Evolutionary conservation across 2,329 filamentous ascomycete species (phyloP), one percentile per base, ranked within the genome.

Genomic region (Metarhizium guizhouense): DNA sequence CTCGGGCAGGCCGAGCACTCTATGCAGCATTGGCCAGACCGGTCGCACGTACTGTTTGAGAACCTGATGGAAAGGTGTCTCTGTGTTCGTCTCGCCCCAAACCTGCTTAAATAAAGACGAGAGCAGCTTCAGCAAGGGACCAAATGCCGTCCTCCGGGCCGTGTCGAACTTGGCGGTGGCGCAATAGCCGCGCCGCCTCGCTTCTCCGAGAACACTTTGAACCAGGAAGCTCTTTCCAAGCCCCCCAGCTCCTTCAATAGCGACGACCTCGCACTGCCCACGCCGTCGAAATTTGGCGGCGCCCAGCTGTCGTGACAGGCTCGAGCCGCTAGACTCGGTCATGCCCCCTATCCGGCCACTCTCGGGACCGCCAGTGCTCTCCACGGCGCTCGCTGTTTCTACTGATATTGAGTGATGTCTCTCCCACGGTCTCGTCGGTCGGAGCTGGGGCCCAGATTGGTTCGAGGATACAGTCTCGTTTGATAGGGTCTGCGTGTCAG

Each of bases 81-180:
- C 81, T 0, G 83, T 85, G 61, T 86, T 82, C 43, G 78, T 77
- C 65, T 87, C 84, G 1, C 83, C 83, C 75, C 83, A 86, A 3
- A 86, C 80, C 64, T 87, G 84, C 62, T 82, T 82, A 68, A 86
- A 86, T 16, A 87, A 70, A 20, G 82, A 85, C 11, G 83, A 85
- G 11, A 86, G 68, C n/a, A 86, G 69, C 67, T 82, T 85, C 30
- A 86, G 74, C 43, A 86, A 68, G 4, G 84, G 83, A 1, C 82
- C 83, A 64, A 85, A 86, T 3, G 84, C 80, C 8, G 76, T 80
- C 61, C 78, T 78, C 60, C 80, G 75, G 0, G 82, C 79, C 0
- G 78, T 80, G 62, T 87, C 84, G 57, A 86, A 86, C 63, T 86
- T 86, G 45, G 83, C 80, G 36, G 81, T 84, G 6, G 83, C 81